Conservation (phyloP, 2,329 filamentous ascomycete genomes). For the Thielaviopsis musarum region DNA sequence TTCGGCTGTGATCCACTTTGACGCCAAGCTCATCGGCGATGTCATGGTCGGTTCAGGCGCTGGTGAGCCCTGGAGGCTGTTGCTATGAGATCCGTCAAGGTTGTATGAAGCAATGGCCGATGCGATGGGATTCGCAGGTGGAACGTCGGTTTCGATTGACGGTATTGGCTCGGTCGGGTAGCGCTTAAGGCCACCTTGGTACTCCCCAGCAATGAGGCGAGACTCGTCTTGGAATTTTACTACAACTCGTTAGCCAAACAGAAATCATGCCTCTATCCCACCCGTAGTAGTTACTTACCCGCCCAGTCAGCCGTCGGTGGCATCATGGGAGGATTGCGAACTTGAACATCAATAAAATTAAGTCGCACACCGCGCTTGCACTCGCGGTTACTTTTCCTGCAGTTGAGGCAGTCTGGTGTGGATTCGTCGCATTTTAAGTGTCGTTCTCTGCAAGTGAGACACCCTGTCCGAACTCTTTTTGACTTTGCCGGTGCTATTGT, state of each 20-base stretch:
- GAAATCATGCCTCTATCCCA: neutral
- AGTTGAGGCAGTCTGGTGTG: constrained; percentile 51
- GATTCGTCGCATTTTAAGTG: constrained; percentile 86
- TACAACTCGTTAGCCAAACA: constrained; percentile 16
- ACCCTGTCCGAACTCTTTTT: constrained; percentile 79
- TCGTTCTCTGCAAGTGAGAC: constrained; percentile 73
- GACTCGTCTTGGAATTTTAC: constrained; percentile 82
- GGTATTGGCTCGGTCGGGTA: constrained; percentile 35
- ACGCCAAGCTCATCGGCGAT: constrained; percentile 7
- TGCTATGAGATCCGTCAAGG: neutral
- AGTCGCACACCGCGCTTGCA: constrained; percentile 77
- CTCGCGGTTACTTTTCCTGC: constrained; percentile 67
- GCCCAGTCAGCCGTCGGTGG: constrained; percentile 48
- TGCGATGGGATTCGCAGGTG: constrained; percentile 17
- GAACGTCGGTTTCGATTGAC: constrained; percentile 15
- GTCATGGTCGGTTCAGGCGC: neutral
- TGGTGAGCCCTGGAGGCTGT: constrained; percentile 7
- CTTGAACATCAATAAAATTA: constrained; percentile 79
- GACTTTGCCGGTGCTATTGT: constrained; percentile 34
- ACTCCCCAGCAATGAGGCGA: constrained; percentile 76
- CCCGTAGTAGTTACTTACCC: constrained; percentile 22
- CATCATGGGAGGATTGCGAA: constrained; percentile 48
- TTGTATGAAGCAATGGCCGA: constrained; percentile 1
- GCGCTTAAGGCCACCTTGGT: constrained; percentile 57
- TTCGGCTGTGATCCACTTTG: constrained; percentile 8